Conservation (phyloP, 1,284 basidiomycete genomes). For the Marasmius fiardii region DNA sequence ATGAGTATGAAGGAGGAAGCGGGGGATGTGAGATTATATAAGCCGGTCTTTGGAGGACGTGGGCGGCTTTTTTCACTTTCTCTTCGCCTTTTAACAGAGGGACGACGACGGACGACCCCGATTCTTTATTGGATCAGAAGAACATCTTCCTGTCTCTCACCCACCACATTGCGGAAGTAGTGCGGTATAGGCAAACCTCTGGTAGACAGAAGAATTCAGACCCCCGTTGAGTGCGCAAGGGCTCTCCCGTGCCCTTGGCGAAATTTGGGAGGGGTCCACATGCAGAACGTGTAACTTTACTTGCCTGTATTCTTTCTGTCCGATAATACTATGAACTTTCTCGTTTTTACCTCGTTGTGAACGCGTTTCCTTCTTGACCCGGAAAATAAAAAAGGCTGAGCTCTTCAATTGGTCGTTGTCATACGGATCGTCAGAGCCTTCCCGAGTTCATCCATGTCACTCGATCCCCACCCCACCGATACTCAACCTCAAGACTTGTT, state of each 20-base stretch:
- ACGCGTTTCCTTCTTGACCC: conserved; percentile 22
- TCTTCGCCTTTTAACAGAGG: conserved; percentile 41
- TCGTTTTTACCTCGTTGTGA: conserved; percentile 11
- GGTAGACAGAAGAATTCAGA: conserved; percentile 48
- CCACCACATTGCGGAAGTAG: conserved; percentile 32
- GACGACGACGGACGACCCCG: conserved; percentile 69
- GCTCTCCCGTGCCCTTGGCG: conserved; percentile 56
- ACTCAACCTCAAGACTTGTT: background rate
- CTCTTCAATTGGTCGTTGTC: background rate
- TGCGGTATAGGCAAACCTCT: conserved; percentile 45
- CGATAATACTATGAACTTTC: background rate
- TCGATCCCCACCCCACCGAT: conserved; percentile 1
- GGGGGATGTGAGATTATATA: conserved; percentile 17
- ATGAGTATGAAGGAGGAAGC: conserved; percentile 35
- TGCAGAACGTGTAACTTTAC: conserved; percentile 27
- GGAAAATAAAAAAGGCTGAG: background rate
- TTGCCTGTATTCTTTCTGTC: background rate
- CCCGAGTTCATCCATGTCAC: conserved; percentile 6
- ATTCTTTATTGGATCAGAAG: conserved; percentile 27
- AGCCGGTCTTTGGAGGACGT: background rate
- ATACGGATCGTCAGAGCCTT: background rate
- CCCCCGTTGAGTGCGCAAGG: conserved; percentile 80
- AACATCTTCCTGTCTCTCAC: conserved; percentile 81
- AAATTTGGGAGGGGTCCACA: conserved; percentile 74
- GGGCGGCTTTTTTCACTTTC: conserved; percentile 22